Conservation (phyloP, 768 basidiomycete genomes). For the Suillus variegatus region DNA sequence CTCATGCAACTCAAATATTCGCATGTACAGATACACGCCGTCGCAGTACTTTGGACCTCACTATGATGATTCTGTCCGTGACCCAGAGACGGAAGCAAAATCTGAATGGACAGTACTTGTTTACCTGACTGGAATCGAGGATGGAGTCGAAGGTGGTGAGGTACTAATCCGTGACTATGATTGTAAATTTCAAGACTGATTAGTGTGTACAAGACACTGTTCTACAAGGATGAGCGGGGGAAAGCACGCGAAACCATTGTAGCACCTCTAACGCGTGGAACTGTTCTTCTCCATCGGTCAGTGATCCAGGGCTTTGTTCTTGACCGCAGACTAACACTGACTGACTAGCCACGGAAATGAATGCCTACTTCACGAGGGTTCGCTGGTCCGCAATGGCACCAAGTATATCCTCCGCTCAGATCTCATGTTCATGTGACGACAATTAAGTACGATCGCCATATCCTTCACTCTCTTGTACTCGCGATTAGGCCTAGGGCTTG, state of each 20-base stretch:
- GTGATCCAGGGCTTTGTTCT: constrained; percentile 13
- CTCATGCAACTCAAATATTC: constrained; percentile 73
- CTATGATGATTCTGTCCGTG: constrained; percentile 72
- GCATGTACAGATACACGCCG: constrained; percentile 68
- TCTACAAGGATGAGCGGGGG: constrained; percentile 60
- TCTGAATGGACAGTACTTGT: constrained; percentile 81
- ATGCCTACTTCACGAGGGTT: constrained; percentile 74
- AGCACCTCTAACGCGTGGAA: constrained; percentile 59
- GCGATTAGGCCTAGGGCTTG: neutral
- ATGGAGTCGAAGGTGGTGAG: constrained; percentile 74
- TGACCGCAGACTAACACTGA: constrained; percentile 11
- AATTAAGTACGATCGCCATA: neutral
- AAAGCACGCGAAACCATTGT: constrained; percentile 49
- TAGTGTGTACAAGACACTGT: constrained; percentile 53
- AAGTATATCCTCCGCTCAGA: constrained; percentile 79
- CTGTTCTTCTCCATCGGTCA: constrained; percentile 66
- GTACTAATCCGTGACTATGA: constrained; percentile 28
- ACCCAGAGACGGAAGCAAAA: constrained; percentile 55
- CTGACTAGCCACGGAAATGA: constrained; percentile 63
- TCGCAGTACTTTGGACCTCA: constrained; percentile 73
- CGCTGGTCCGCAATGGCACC: constrained; percentile 51
- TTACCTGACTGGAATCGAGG: constrained; percentile 70
- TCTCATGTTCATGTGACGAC: constrained; percentile 56
- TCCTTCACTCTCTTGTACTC: neutral
- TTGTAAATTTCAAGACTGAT: neutral